Evolutionary conservation across 257 asterid genomes (phyloP).

Genomic region (Solanum chiquidenum): DNA sequence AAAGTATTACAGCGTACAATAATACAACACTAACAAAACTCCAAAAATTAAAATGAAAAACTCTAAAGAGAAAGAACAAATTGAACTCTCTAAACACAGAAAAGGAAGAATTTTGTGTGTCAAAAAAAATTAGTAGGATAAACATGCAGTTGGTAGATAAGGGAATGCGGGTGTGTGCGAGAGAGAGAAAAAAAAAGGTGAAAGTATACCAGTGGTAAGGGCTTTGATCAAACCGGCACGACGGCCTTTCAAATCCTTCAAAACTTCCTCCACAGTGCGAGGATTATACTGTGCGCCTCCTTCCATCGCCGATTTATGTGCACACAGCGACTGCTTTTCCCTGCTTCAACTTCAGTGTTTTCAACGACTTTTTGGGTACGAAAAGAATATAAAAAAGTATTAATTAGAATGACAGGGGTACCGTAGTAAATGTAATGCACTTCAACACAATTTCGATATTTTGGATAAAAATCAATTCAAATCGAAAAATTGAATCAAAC

Average conservation of each 20-base stretch:
- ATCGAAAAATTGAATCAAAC: too few species aligned
- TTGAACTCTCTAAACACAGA: not conserved
- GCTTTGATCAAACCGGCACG: constrained; percentile 19
- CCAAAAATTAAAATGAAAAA: not conserved
- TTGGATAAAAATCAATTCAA: not conserved
- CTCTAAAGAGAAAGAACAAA: not conserved
- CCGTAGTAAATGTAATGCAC: not conserved
- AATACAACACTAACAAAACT: not conserved
- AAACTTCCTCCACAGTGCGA: constrained; percentile 18
- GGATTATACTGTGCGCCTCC: constrained; percentile 16
- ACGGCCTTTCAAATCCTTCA: constrained; percentile 12
- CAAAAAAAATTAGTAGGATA: not conserved
- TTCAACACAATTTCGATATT: not conserved
- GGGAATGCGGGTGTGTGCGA: not conserved
- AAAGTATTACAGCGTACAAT: not conserved
- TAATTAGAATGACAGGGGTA: not conserved
- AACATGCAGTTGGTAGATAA: not conserved
- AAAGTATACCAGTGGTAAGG: constrained; percentile 14
- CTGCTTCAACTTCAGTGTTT: not conserved
- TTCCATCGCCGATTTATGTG: constrained; percentile 2
- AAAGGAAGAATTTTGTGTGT: not conserved
- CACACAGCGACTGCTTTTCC: not conserved
- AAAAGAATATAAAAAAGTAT: not conserved
- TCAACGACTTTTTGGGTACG: not conserved
- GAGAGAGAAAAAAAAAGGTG: not conserved